These are phyloP conservation scores for Pleurotus salmoneostramineus DNA, from an alignment of 768 basidiomycete genomes.

Conservation along the genomic window DNA sequence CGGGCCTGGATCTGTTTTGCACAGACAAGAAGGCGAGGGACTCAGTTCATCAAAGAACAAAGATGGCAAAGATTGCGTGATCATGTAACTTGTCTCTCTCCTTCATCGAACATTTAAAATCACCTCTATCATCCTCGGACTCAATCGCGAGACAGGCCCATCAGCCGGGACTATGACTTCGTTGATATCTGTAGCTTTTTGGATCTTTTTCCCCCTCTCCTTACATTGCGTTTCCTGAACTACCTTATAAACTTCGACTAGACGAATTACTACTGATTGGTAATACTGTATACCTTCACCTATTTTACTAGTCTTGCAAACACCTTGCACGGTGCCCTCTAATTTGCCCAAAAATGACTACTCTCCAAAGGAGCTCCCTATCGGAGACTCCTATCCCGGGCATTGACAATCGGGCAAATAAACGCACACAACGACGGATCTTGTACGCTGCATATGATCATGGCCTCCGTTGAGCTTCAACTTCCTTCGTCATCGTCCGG, in stretches of 20 bases:
- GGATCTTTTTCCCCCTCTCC: neutral
- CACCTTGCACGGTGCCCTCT: too few species aligned
- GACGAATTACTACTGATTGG: neutral
- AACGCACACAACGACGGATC: neutral
- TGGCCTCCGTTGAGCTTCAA: neutral
- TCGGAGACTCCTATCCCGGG: too few species aligned
- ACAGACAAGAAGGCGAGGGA: conserved; percentile 46
- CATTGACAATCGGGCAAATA: neutral
- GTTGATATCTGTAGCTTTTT: neutral
- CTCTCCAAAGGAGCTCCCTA: too few species aligned
- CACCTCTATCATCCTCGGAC: neutral
- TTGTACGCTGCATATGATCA: neutral
- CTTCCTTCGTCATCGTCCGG: neutral
- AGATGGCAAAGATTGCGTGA: conserved; percentile 80
- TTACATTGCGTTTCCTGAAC: neutral
- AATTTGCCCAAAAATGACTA: too few species aligned
- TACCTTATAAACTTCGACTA: neutral
- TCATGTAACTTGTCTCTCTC: conserved; percentile 56
- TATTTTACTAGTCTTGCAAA: neutral
- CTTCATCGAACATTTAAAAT: neutral
- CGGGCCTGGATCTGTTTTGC: conserved; percentile 57
- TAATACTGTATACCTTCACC: neutral
- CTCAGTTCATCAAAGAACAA: conserved; percentile 40
- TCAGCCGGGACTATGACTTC: neutral
- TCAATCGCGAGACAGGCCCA: neutral